Evolutionary conservation across 331 rosid species (phyloP).

Genomic region (Spiraea crenata): DNA sequence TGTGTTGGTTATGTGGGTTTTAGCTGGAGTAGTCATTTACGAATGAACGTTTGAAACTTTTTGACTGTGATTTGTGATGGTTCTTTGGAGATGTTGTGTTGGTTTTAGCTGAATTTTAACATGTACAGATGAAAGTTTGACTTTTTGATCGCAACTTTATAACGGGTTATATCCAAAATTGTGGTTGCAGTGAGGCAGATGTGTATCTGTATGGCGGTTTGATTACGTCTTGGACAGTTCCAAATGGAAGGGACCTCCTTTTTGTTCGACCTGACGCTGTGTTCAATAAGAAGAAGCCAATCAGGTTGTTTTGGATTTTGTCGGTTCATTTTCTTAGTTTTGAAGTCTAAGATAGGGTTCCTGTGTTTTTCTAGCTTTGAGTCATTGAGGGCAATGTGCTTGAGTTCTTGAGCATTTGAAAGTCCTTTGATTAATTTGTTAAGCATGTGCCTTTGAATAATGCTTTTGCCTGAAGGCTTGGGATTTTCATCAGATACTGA

Average conservation of each 20-base stretch:
- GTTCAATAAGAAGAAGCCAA: slow-evolving; percentile 80
- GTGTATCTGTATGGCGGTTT: slow-evolving; percentile 76
- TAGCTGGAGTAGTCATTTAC: too few relatives aligned
- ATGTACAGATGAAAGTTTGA: background rate
- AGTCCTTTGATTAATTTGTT: background rate
- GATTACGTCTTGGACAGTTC: slow-evolving; percentile 80
- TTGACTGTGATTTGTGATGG: too few relatives aligned
- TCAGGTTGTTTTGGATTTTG: slow-evolving; percentile 53
- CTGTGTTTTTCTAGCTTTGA: background rate
- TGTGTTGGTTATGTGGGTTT: too few relatives aligned
- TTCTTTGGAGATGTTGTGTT: slow-evolving; percentile 16
- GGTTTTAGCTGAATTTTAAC: background rate
- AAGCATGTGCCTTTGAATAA: background rate
- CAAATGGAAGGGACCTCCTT: slow-evolving; percentile 76
- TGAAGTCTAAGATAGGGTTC: background rate
- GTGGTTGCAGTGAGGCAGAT: slow-evolving; percentile 74
- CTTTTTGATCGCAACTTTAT: background rate
- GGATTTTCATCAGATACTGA: slow-evolving; percentile 33
- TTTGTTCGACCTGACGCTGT: slow-evolving; percentile 94
- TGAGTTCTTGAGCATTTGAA: background rate
- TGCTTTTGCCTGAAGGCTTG: slow-evolving; percentile 14
- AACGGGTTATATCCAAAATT: slow-evolving; percentile 14
- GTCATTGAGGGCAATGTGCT: background rate
- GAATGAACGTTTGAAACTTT: too few relatives aligned
- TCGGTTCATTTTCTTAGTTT: background rate